Base-by-base conservation (phyloP, 176 grass and related monocot species). In the Thinopyrum elongatum region DNA sequence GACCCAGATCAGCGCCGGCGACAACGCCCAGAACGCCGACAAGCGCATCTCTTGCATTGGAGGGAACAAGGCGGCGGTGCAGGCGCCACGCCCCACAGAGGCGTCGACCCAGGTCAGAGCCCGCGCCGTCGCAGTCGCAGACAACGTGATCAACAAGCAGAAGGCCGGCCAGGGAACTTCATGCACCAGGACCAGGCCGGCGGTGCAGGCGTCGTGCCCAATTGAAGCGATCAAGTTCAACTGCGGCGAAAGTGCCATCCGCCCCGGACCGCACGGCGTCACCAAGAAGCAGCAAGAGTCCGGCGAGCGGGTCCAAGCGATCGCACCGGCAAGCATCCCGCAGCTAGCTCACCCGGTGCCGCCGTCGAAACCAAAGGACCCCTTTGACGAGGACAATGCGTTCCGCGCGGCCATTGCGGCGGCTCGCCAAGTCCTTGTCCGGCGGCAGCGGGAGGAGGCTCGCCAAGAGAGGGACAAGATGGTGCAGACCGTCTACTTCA, bases 401-500 rank as follows among this genome's bases (percentile, higher is more conserved):
- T 5, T 77, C 1, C 72, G 72, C 2, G 28, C 21, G 22, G 82
- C 82, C 28, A 39, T 76, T 15, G 59, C 70, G 5, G 41, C 2
- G 27, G 82, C 82, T 30, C 53, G 25, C 17, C 10, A 26, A 31
- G 55, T 9, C 41, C 25, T 7, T 6, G 26, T 19, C 4, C 46
- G 3, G 58, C 11, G 30, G 58, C 44, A 16, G 55, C 41, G 84
- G 73, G 65, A 83, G 84, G 42, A 65, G 89, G 84, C 84, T 16
- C 65, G 80, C 19, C 57, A 33, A 46, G 80, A 82, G 84, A 21
- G 83, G 19, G 74, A 41, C 42, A 72, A 65, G 84, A 44, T 87
- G 25, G 80, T 79, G n/a, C 78, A 26, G 80, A 87, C 89, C 4
- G 84, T 90, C 19, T 70, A 72, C 65, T 90, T 90, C 89, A 79